Base-by-base conservation (phyloP, 2,329 filamentous ascomycete species). In the Pseudogymnoascus verrucosus region DNA sequence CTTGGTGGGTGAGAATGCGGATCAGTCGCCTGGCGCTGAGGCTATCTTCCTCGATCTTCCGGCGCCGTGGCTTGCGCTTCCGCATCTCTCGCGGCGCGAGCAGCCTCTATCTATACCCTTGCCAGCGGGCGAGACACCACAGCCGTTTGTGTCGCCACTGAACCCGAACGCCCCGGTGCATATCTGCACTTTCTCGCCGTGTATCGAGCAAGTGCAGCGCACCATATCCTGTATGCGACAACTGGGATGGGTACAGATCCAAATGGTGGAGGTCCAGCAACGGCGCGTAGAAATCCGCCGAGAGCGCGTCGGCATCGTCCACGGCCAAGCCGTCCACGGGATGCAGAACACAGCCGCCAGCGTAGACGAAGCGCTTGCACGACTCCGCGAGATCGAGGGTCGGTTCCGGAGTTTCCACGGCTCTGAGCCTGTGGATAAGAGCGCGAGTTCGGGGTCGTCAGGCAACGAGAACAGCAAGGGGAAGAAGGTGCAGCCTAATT, bases 111-210 rank as follows among this genome's bases (percentile, higher is more conserved):
- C 62, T 11, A 42, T 62, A 21, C 31, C 62, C 21, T 59, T 47
- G 8, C 44, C 42, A 1, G 36, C 23, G 14, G 26, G 21, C 28
- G 60, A 70, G 5, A 67, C 47, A 12, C 61, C 66, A 10, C 63
- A 67, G 36, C 75, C 76, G 44, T 86, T 82, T 78, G 73, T 81
- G 14, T 87, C 84, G 0, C 81, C 84, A 0, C 80, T 98, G 10
- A 88, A 95, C 68, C 86, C 90, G 0, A 81, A 82, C n/a, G 82
- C 84, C 44, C 83, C 89, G 4, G 85, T 88, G 1, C 83, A 95
- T 72, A 83, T 99, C 63, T 99, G 95, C 78, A 96, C 92, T 0
- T 99, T 99, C 77, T 96, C 90, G 1, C 95, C 95, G 0, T 99
- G 95, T 76, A 96, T 99, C 68, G 95, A 99, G 76, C 95, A 99